Percentiles rank a stretch among this genome's conserved stretches.
phyloP scores from a whole-genome alignment of 306 rosid genomes.

The Oemleria cerasiformis region DNA sequence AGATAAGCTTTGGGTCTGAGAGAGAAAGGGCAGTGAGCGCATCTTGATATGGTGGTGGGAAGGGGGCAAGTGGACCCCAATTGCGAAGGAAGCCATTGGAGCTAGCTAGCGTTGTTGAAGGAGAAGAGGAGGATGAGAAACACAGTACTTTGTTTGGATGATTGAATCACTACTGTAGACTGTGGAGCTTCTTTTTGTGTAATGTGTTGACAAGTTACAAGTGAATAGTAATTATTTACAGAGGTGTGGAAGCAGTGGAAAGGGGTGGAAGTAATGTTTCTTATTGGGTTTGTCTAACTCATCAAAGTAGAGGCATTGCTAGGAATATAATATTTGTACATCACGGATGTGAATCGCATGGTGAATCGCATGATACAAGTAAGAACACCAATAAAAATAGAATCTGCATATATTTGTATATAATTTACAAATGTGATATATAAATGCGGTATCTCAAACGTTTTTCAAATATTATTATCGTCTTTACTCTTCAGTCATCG shows the following conservation, averaged over 20 bases:
- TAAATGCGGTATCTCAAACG: too few relatives aligned
- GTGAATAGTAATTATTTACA: not conserved
- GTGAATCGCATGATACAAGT: too few relatives aligned
- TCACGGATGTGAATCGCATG: too few relatives aligned
- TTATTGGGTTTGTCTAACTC: not conserved
- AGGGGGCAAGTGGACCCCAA: conserved; percentile 44
- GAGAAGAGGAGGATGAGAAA: not conserved
- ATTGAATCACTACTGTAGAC: not conserved
- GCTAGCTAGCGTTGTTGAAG: conserved; percentile 1
- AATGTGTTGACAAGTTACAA: not conserved
- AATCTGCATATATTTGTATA: too few relatives aligned
- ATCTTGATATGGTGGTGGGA: conserved; percentile 36
- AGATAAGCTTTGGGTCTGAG: conserved; percentile 29
- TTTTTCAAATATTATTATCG: too few relatives aligned
- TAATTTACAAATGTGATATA: too few relatives aligned
- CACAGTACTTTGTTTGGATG: not conserved
- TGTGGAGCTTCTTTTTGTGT: not conserved
- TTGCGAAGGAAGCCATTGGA: conserved; percentile 58
- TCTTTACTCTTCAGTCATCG: too few relatives aligned
- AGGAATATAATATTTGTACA: too few relatives aligned
- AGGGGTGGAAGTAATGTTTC: conserved; percentile 4
- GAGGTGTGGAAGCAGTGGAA: not conserved
- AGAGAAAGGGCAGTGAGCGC: conserved; percentile 23
- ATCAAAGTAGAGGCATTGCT: too few relatives aligned
- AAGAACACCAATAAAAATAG: too few relatives aligned